Conservation (phyloP, 371 early-diverging fungal species). For the Scutellospora calospora region DNA sequence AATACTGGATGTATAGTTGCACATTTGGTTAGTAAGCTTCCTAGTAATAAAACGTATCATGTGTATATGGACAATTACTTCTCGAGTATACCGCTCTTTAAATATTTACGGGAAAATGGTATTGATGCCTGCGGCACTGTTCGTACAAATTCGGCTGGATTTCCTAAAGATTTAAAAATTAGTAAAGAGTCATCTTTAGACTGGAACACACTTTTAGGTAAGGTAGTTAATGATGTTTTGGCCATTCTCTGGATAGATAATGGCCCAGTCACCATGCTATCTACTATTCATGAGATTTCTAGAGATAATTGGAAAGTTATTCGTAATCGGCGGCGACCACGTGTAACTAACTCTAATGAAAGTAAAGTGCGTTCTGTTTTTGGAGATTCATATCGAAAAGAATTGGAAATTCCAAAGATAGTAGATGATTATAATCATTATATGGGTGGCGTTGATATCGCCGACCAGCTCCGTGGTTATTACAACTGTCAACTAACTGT, state of each 20-base stretch:
- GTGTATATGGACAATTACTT: too few relatives aligned
- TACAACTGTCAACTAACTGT: constrained; percentile 44
- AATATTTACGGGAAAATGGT: too few relatives aligned
- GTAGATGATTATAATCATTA: constrained; percentile 46
- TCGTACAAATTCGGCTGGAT: too few relatives aligned
- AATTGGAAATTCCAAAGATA: constrained; percentile 8
- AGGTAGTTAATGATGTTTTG: too few relatives aligned
- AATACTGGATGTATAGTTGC: too few relatives aligned
- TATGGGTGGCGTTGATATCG: constrained; percentile 48
- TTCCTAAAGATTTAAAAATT: too few relatives aligned
- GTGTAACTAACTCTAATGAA: constrained; percentile 26
- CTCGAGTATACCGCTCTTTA: too few relatives aligned
- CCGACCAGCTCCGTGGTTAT: constrained; percentile 47
- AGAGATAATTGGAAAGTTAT: neutral
- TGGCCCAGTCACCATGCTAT: constrained; percentile 46
- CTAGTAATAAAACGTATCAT: too few relatives aligned
- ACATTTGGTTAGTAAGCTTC: too few relatives aligned
- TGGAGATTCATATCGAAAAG: neutral
- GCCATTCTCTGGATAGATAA: constrained; percentile 46
- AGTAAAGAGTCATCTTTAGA: constrained; percentile 3
- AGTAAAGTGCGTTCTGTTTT: neutral
- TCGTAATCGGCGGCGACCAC: neutral
- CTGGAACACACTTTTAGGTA: too few relatives aligned
- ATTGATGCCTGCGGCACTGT: too few relatives aligned
- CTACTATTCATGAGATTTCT: constrained; percentile 26